Percentiles rank a stretch among this genome's conserved stretches.
phyloP scores from a whole-genome alignment of 2,329 filamentous ascomycete genomes.

The Aureobasidium sp. region DNA sequence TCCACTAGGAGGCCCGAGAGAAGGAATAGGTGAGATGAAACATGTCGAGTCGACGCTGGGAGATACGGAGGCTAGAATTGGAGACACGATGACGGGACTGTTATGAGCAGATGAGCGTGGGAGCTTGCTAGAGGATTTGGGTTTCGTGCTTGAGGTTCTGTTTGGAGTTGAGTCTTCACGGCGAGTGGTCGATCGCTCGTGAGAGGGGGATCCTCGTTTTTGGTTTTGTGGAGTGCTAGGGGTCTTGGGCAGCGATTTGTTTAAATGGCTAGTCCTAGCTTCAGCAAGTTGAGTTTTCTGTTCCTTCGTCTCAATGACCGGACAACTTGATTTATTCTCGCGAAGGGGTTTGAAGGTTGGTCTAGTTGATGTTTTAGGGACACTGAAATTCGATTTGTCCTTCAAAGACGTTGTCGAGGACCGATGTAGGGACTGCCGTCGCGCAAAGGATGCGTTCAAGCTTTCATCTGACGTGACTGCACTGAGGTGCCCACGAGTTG shows the following conservation, averaged over 20 bases:
- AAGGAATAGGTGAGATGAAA: not conserved
- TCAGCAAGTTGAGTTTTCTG: not conserved
- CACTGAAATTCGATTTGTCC: not conserved
- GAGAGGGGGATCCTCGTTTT: slow-evolving; percentile 27
- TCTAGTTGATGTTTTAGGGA: not conserved
- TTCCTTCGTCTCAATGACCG: not conserved
- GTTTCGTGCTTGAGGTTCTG: not conserved
- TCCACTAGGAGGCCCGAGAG: not conserved
- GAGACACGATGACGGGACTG: slow-evolving; percentile 1
- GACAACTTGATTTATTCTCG: not conserved
- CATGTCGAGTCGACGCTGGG: not conserved
- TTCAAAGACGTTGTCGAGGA: not conserved
- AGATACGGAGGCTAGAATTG: not conserved
- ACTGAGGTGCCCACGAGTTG: not conserved
- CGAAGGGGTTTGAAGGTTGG: not conserved
- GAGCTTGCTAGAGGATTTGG: not conserved
- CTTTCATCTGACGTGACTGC: not conserved
- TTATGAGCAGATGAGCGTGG: slow-evolving; percentile 1
- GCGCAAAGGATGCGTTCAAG: not conserved
- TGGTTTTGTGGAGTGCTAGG: slow-evolving; percentile 20
- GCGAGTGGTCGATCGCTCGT: slow-evolving; percentile 19
- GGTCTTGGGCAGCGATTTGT: not conserved
- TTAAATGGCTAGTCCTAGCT: no score
- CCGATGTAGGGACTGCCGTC: not conserved
- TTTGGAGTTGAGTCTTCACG: not conserved